A percentile compares a stretch with the other conserved stretches of the same genome.
These are phyloP conservation scores for Pleomassaria siparia DNA, from an alignment of 2,329 filamentous ascomycete genomes.

Conservation along the genomic window DNA sequence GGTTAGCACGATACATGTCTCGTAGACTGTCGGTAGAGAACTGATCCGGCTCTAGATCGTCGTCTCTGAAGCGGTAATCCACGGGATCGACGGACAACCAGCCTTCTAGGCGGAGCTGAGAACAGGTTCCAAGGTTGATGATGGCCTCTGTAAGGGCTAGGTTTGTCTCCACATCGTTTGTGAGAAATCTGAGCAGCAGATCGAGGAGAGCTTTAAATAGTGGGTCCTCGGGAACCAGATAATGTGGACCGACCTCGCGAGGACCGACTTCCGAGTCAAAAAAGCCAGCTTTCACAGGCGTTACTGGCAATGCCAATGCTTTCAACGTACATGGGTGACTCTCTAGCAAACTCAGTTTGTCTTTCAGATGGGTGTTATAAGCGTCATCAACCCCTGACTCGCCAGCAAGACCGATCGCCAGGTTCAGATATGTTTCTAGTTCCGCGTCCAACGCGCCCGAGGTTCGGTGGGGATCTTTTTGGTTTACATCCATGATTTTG, in stretches of 20 bases:
- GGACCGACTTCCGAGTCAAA: constrained; percentile 54
- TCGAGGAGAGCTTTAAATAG: constrained; percentile 55
- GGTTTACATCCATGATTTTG: constrained; percentile 62
- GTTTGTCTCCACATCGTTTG: constrained; percentile 90
- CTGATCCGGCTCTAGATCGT: constrained; percentile 21
- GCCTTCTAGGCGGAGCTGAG: constrained; percentile 81
- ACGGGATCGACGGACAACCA: constrained; percentile 79
- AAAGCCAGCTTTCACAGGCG: constrained; percentile 57
- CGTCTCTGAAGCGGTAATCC: constrained; percentile 39
- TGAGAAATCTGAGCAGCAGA: constrained; percentile 77
- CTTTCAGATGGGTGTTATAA: constrained; percentile 71
- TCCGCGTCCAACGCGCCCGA: constrained; percentile 75
- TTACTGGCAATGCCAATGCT: constrained; percentile 64
- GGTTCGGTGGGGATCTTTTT: constrained; percentile 62
- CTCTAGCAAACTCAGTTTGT: constrained; percentile 69
- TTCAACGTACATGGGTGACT: constrained; percentile 72
- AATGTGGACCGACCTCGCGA: constrained; percentile 64
- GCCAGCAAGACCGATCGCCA: constrained; percentile 69
- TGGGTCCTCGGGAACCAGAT: constrained; percentile 62
- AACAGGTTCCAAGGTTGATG: constrained; percentile 79
- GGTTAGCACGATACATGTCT: constrained; percentile 39
- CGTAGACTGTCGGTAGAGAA: constrained; percentile 33
- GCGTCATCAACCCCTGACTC: constrained; percentile 71
- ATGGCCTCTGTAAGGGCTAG: constrained; percentile 82
- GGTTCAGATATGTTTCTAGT: constrained; percentile 67